Evolutionary conservation across 805 yeast species (phyloP).

Genomic region (Candida boidinii): DNA sequence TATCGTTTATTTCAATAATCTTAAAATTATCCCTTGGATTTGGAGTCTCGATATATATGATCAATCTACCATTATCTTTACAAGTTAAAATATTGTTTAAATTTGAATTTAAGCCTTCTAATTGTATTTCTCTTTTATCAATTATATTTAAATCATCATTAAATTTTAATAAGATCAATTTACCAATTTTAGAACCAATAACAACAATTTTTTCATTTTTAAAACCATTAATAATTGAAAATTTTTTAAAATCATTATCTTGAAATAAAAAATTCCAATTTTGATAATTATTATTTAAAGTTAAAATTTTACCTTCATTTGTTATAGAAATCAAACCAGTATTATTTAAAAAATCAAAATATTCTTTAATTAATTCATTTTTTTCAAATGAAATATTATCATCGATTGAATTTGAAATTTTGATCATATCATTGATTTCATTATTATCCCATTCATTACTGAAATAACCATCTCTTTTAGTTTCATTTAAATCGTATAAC

Average conservation of each 20-base stretch:
- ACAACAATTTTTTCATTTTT: constrained; percentile 12
- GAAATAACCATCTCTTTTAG: constrained; percentile 21
- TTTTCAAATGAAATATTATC: constrained; percentile 23
- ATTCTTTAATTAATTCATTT: constrained; percentile 56
- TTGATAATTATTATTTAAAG: constrained; percentile 14
- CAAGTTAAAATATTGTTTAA: constrained; percentile 40
- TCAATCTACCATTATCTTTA: constrained; percentile 18
- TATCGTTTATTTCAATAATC: constrained; percentile 26
- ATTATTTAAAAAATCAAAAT: constrained; percentile 38
- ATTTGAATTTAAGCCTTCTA: constrained; percentile 27
- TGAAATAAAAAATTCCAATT: constrained; percentile 21
- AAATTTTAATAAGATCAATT: constrained; percentile 34
- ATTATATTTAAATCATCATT: constrained; percentile 24
- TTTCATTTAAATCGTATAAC: constrained; percentile 42
- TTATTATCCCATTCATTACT: constrained; percentile 21
- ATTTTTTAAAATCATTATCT: constrained; percentile 18
- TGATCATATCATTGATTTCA: constrained; percentile 20
- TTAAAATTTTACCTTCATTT: constrained; percentile 46
- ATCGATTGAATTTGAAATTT: too few species aligned
- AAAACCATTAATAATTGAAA: constrained; percentile 20
- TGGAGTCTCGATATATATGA: constrained; percentile 55
- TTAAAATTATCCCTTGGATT: constrained; percentile 49
- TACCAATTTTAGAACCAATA: constrained; percentile 29
- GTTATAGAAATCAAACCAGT: constrained; percentile 45
- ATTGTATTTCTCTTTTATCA: constrained; percentile 13